Base-by-base conservation (phyloP, 371 early-diverging fungal genomes). In the Thermomucor indicae-seudaticae region DNA sequence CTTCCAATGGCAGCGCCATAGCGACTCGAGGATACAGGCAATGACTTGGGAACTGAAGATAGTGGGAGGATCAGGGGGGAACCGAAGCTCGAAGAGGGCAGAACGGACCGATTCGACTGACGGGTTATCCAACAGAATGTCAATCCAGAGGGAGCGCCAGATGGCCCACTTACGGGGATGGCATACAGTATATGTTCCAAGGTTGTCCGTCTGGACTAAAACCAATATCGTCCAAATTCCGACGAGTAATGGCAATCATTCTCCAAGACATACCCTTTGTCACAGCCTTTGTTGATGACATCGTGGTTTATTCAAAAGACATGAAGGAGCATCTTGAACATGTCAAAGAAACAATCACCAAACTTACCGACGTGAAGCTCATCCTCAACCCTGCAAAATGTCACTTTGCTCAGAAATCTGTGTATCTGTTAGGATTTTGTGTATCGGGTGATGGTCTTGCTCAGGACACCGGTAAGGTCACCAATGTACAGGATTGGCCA, bases 121-220 rank as follows among this genome's bases (percentile, higher is more conserved):
- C n/a, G n/a, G n/a, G n/a, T n/a, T n/a, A n/a, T n/a, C n/a, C n/a
- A n/a, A n/a, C n/a, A n/a, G n/a, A n/a, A n/a, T n/a, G n/a, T n/a
- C n/a, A n/a, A n/a, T n/a, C n/a, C n/a, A n/a, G n/a, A n/a, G n/a
- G n/a, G n/a, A n/a, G n/a, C n/a, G n/a, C n/a, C n/a, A n/a, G n/a
- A n/a, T n/a, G n/a, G 0, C 63, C 59, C 40, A 62, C 52, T 6
- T 37, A 53, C 32, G 32, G 7, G 7, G 31, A 37, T 4, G 42
- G 48, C 6, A 48, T 30, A 22, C 58, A 64, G 20, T 72, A 64
- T 37, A 52, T 43, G 30, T 67, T 65, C 42, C 10, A 30, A 31
- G 47, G 41, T 1, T 50, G 52, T 3, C 63, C 64, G 2, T 65
- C 63, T 48, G 63, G 65, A 1, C 10, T 71, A 1, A 65, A 65